Conservation (phyloP, 2,329 filamentous ascomycete genomes). For the Aspergillus brunneoviolaceus region DNA sequence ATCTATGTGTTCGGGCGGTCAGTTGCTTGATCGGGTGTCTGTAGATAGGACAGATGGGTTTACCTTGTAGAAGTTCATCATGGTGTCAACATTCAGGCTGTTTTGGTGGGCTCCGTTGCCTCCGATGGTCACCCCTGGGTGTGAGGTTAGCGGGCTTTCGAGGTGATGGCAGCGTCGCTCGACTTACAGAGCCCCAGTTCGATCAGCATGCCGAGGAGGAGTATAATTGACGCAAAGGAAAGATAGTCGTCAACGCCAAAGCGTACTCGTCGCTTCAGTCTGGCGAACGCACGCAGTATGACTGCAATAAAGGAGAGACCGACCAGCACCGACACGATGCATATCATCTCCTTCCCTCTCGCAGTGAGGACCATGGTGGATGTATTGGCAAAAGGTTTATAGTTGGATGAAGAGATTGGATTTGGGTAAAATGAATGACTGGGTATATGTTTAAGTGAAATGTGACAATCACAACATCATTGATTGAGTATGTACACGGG, state of each 20-base stretch:
- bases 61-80: constrained; percentile 34
- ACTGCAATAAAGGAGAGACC: constrained; percentile 27
- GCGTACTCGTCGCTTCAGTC: constrained; percentile 28
- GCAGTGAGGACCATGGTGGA: constrained; percentile 26
- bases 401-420: background rate
- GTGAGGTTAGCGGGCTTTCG: constrained; percentile 13
- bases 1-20: constrained; percentile 20
- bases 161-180: background rate
- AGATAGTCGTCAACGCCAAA: constrained; percentile 36
- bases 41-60: background rate
- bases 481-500: background rate
- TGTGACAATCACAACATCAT: background rate
- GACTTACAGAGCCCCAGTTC: constrained; percentile 32
- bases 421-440: background rate
- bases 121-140: constrained; percentile 33
- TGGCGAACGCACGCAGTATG: constrained; percentile 27
- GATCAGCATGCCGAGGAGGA: constrained; percentile 32
- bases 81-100: constrained; percentile 21
- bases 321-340: constrained; percentile 33
- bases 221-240: constrained; percentile 25
- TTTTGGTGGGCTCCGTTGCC: constrained; percentile 29
- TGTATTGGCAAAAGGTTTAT: background rate
- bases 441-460: background rate
- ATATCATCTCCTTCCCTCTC: constrained; percentile 30
- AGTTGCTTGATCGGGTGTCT: background rate